Evolutionary conservation across 768 basidiomycete species (phyloP).

Genomic region (Boletellus sp.): DNA sequence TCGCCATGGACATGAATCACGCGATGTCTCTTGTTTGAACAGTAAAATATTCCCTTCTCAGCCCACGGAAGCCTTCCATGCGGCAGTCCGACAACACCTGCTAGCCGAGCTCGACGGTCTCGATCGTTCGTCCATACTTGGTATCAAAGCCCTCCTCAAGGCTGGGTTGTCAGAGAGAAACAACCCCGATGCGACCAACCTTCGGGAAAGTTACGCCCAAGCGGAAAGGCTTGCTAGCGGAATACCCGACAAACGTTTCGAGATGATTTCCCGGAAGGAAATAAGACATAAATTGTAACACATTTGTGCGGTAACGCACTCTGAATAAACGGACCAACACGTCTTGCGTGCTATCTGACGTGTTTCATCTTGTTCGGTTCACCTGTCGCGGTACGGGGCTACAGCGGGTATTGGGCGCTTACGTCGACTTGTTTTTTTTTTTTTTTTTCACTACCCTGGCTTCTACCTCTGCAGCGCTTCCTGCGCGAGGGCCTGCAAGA

Average conservation of each 20-base stretch:
- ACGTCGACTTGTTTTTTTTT: no score
- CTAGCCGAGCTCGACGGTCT: conserved; percentile 55
- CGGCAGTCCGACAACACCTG: conserved; percentile 46
- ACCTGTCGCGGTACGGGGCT: no score
- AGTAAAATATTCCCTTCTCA: conserved; percentile 62
- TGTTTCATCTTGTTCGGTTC: neutral
- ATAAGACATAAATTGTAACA: conserved; percentile 59
- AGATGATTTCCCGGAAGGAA: conserved; percentile 56
- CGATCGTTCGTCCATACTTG: conserved; percentile 50
- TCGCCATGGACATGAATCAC: neutral
- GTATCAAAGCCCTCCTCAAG: conserved; percentile 51
- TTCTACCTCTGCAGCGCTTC: neutral
- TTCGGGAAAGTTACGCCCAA: conserved; percentile 70
- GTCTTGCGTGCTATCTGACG: neutral
- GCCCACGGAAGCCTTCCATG: conserved; percentile 50
- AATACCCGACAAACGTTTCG: conserved; percentile 51
- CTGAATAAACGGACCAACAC: neutral
- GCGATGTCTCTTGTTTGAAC: neutral
- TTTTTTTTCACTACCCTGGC: neutral
- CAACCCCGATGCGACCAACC: conserved; percentile 58
- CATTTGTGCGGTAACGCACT: neutral
- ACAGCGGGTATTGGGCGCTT: no score
- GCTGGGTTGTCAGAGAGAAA: conserved; percentile 59
- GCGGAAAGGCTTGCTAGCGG: conserved; percentile 63
- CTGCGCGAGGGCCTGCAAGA: neutral